Evolutionary conservation across 2,329 filamentous ascomycete genomes (phyloP).

Genomic region (Fusarium marasasianum): DNA sequence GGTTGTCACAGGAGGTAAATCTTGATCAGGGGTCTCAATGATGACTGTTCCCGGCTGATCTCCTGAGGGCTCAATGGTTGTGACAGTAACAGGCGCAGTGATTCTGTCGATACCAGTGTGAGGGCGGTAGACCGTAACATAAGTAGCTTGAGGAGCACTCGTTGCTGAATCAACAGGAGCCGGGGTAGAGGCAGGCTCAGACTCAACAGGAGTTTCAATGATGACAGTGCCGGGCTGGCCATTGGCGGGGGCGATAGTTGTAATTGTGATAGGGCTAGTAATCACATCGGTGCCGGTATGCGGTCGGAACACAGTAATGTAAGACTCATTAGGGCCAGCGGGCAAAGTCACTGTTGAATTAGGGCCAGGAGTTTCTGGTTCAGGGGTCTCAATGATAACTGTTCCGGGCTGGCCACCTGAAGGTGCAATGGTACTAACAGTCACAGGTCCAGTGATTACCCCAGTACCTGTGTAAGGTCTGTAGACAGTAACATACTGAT

Average conservation of each 20-base stretch:
- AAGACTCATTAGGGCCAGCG: conserved; percentile 19
- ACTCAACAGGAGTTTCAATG: conserved; percentile 17
- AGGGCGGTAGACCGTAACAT: conserved; percentile 25
- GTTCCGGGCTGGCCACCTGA: conserved; percentile 14
- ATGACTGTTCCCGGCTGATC: conserved; percentile 26
- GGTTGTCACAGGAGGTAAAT: conserved; percentile 19
- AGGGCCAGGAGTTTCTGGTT: background rate
- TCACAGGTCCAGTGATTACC: conserved; percentile 17
- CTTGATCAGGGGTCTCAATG: conserved; percentile 20
- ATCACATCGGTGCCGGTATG: conserved; percentile 15
- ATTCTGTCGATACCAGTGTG: conserved; percentile 17
- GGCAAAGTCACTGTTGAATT: conserved; percentile 22
- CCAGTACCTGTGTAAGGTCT: conserved; percentile 16
- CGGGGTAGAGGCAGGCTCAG: background rate
- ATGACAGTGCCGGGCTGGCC: conserved; percentile 23
- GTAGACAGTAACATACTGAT: conserved; percentile 21
- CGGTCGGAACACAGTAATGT: conserved; percentile 21
- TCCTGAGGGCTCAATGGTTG: conserved; percentile 13
- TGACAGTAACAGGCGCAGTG: conserved; percentile 13
- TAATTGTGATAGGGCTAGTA: conserved; percentile 13
- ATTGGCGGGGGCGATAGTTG: conserved; percentile 11
- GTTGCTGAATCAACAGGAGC: background rate
- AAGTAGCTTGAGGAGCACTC: background rate
- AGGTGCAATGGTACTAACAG: conserved; percentile 12
- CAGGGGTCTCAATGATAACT: conserved; percentile 24